phyloP scores from a whole-genome alignment of 257 asterid species.

The Salvia rosmarinus region DNA sequence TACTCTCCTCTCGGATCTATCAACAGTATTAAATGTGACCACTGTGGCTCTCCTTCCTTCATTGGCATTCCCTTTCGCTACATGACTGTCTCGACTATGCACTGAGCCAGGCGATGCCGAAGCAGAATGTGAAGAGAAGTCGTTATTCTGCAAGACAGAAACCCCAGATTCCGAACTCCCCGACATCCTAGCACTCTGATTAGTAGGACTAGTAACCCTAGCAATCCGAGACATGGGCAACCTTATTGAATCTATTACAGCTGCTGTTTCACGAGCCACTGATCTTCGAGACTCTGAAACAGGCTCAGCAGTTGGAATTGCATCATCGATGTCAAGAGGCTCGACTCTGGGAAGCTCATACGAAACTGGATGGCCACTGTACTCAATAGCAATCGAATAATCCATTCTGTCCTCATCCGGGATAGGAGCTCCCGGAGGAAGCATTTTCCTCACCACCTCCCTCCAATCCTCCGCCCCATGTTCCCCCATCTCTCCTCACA shows the following conservation, averaged over 20 bases:
- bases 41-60: slow-evolving; percentile 70
- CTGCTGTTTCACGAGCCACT: slow-evolving; percentile 44
- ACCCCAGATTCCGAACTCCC: slow-evolving; percentile 80
- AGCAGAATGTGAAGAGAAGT: slow-evolving; percentile 66
- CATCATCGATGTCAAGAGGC: slow-evolving; percentile 63
- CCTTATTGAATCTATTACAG: slow-evolving; percentile 69
- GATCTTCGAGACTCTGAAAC: slow-evolving; percentile 68
- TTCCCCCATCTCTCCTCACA: slow-evolving; percentile 51
- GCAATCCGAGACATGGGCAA: slow-evolving; percentile 68
- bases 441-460: slow-evolving; percentile 82
- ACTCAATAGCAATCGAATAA: slow-evolving; percentile 87
- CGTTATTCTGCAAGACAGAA: slow-evolving; percentile 74
- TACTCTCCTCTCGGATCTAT: slow-evolving; percentile 58
- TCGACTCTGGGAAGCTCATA: slow-evolving; percentile 72
- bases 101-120: slow-evolving; percentile 70
- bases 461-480: slow-evolving; percentile 68
- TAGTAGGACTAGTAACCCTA: slow-evolving; percentile 49
- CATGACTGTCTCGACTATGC: slow-evolving; percentile 43
- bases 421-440: slow-evolving; percentile 89
- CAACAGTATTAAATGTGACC: slow-evolving; percentile 71
- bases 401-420: slow-evolving; percentile 77
- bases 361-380: slow-evolving; percentile 70
- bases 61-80: slow-evolving; percentile 35
- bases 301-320: slow-evolving; percentile 72
- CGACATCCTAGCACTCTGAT: slow-evolving; percentile 65